These are phyloP conservation scores for Verticillium longisporum DNA, from an alignment of 2,329 filamentous ascomycete genomes.

Conservation along the genomic window DNA sequence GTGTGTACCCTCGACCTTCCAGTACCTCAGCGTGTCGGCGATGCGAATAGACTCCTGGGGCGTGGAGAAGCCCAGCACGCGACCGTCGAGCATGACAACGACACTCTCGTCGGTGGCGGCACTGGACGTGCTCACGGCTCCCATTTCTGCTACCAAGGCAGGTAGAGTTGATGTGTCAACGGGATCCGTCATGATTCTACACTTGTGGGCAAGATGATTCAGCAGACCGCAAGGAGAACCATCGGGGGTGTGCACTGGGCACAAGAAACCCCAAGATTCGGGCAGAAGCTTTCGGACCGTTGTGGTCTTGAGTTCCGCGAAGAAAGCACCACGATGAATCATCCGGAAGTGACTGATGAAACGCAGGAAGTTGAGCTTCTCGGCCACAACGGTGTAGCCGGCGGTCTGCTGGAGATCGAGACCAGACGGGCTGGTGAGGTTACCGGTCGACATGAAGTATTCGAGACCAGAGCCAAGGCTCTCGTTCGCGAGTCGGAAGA, in stretches of 20 bases:
- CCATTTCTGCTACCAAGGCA: slow-evolving; percentile 68
- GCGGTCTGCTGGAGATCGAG: slow-evolving; percentile 91
- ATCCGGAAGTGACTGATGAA: slow-evolving; percentile 99
- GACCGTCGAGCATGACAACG: slow-evolving; percentile 83
- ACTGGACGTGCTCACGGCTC: slow-evolving; percentile 68
- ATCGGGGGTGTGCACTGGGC: slow-evolving; percentile 95
- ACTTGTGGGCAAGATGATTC: slow-evolving; percentile 94
- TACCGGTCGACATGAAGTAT: slow-evolving; percentile 95
- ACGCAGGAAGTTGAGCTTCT: slow-evolving; percentile 97
- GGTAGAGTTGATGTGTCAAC: slow-evolving; percentile 72
- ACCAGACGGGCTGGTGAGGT: slow-evolving; percentile 83
- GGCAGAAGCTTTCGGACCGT: slow-evolving; percentile 92
- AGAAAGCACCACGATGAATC: slow-evolving; percentile 98
- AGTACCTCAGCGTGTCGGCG: slow-evolving; percentile 81
- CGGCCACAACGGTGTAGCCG: slow-evolving; percentile 92
- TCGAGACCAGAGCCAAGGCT: slow-evolving; percentile 82
- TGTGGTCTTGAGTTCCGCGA: slow-evolving; percentile 94
- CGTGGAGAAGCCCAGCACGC: slow-evolving; percentile 83
- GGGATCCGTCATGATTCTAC: slow-evolving; percentile 72
- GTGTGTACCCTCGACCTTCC: slow-evolving; percentile 87
- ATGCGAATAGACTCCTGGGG: slow-evolving; percentile 77
- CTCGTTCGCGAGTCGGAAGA: slow-evolving; percentile 78
- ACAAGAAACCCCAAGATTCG: slow-evolving; percentile 97
- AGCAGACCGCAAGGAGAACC: slow-evolving; percentile 89
- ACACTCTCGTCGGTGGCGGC: slow-evolving; percentile 78